phyloP scores from a whole-genome alignment of 305 asterid genomes.

The Solanum aculeatissimum region DNA sequence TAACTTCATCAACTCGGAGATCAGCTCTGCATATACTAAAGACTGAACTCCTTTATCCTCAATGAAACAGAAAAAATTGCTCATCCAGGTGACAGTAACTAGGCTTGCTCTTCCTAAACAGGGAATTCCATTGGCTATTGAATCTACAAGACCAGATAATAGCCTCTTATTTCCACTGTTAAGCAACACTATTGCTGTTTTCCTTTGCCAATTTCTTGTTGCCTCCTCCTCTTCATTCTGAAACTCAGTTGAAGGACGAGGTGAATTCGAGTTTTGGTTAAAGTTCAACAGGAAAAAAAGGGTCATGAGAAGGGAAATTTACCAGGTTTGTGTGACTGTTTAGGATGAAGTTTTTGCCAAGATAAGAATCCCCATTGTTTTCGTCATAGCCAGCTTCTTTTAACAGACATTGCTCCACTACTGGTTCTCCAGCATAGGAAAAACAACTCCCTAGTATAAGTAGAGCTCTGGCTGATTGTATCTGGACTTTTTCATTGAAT shows the following conservation, averaged over 20 bases:
- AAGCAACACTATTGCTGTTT: slow-evolving; percentile 36
- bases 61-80: slow-evolving; percentile 26
- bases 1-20: slow-evolving; percentile 30
- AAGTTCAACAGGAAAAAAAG: not conserved
- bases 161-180: slow-evolving; percentile 31
- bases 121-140: slow-evolving; percentile 59
- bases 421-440: slow-evolving; percentile 57
- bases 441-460: slow-evolving; percentile 58
- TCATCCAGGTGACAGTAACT: slow-evolving; percentile 63
- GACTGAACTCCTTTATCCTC: slow-evolving; percentile 27
- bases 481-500: slow-evolving; percentile 47
- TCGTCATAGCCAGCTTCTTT: slow-evolving; percentile 40
- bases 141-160: slow-evolving; percentile 41
- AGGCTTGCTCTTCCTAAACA: slow-evolving; percentile 65
- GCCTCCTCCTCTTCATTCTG: slow-evolving; percentile 47
- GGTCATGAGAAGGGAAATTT: not conserved
- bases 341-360: not conserved
- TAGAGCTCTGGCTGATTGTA: slow-evolving; percentile 47
- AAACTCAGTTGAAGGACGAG: not conserved
- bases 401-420: slow-evolving; percentile 50
- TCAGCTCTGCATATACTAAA: slow-evolving; percentile 37
- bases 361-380: slow-evolving; percentile 8
- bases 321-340: slow-evolving; percentile 21
- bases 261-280: not conserved
- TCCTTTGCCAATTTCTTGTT: slow-evolving; percentile 42